Conservation (phyloP, 805 yeast species). For the Suhomyces sp. region DNA sequence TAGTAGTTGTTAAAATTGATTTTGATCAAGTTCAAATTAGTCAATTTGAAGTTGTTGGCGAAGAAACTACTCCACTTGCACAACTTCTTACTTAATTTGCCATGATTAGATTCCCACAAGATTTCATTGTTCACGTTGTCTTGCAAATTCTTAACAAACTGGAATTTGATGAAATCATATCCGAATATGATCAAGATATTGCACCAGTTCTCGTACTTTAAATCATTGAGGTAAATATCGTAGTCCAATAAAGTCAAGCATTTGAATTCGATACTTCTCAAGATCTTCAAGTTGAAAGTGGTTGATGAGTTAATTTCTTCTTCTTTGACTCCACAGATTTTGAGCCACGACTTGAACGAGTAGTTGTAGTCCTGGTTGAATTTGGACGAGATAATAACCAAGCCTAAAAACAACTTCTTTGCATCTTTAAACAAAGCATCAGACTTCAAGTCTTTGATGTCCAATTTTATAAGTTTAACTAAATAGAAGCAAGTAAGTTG, state of each 20-base stretch:
- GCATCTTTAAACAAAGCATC: conserved; percentile 42
- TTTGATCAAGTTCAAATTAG: conserved; percentile 19
- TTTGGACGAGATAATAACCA: conserved; percentile 70
- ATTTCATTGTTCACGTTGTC: conserved; percentile 13
- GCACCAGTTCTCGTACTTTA: conserved; percentile 48
- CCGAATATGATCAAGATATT: conserved; percentile 41
- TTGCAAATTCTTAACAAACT: conserved; percentile 22
- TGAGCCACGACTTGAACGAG: conserved; percentile 68
- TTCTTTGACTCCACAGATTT: conserved; percentile 56
- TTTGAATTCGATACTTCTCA: conserved; percentile 51
- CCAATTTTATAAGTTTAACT: conserved; percentile 38
- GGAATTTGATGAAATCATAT: conserved; percentile 39
- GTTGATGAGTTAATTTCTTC: conserved; percentile 12
- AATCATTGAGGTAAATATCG: conserved; percentile 50
- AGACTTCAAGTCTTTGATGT: conserved; percentile 5
- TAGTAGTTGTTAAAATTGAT: conserved; percentile 28
- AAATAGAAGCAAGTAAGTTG: conserved; percentile 68
- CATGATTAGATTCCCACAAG: conserved; percentile 23
- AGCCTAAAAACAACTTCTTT: conserved; percentile 62
- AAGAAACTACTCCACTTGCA: conserved; percentile 29
- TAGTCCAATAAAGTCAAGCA: conserved; percentile 56
- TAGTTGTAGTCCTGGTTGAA: conserved; percentile 71
- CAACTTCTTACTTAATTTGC: conserved; percentile 19
- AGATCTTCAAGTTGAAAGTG: conserved; percentile 42
- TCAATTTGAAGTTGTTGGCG: conserved; percentile 17